Evolutionary conservation across 805 yeast genomes (phyloP), one percentile per base, ranked within the genome.

Genomic region (Saccharomycopsis babjevae): DNA sequence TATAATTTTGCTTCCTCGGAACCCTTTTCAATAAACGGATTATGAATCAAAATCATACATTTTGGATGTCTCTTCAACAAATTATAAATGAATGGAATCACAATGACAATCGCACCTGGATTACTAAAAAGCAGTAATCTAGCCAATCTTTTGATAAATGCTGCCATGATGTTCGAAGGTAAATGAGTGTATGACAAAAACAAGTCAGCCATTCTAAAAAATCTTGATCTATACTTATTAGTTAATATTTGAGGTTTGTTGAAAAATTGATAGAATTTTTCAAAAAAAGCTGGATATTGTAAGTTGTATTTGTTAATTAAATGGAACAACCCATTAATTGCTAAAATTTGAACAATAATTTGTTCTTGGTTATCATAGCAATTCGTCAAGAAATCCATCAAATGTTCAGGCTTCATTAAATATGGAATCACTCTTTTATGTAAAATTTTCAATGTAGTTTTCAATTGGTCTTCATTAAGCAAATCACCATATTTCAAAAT

Each of bases 301-400:
- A 93, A 77, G 70, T 92, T 92, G 72, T 83, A 83, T 61, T 79
- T 77, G 68, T 82, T 88, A 85, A 93, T 93, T 62, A 93, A 77
- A 68, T 84, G 90, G 73, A 90, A 93, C 58, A 93, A 76, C 11
- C 97, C 96, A 71, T 91, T 93, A 67, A 93, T 78, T 1, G 98
- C 86, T 59, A 94, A 74, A 54, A 93, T 82, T 18, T 92, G 86
- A 15, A 86, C 76, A 6, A 86, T 66, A 18, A 70, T 62, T 16
- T 70, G 62, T 50, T 75, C 77, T 34, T 67, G 67, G 32, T 73
- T 74, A 32, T 60, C 60, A 46, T 66, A 67, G 2, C 96, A 85
- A 63, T 89, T 96, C 0, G 97, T 90, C 62, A 93, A 76, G 70
- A 93, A 94, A 74, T 93, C 99, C 97, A 94, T 92, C 55, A 94